A percentile compares a stretch with the other conserved stretches of the same genome.
Evolutionary conservation across 2,329 filamentous ascomycete genomes (phyloP).

Genomic region (Teratosphaeria gauchensis): DNA sequence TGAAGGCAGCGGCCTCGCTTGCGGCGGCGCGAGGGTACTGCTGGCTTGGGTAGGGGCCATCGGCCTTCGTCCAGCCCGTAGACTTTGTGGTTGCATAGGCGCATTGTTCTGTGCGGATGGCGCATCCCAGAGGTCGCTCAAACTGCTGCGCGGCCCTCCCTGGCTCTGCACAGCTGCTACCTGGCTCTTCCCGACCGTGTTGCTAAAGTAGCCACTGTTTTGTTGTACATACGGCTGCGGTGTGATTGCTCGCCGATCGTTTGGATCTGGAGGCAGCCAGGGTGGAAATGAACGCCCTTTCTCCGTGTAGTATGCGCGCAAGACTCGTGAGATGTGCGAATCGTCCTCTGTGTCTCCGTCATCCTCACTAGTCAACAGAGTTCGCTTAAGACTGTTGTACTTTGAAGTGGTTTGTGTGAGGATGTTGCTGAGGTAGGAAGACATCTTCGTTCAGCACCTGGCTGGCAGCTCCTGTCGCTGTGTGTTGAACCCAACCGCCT

Average conservation of each 20-base stretch:
- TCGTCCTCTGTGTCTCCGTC: conserved; percentile 63
- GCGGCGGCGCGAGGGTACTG: conserved; percentile 25
- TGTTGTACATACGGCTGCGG: conserved; percentile 26
- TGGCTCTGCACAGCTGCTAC: conserved; percentile 17
- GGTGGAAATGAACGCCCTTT: conserved; percentile 70
- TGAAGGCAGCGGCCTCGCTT: conserved; percentile 54
- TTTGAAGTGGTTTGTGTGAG: conserved; percentile 47
- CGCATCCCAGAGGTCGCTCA: conserved; percentile 52
- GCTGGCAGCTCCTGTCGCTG: neutral
- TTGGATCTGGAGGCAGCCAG: conserved; percentile 90
- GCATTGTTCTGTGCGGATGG: conserved; percentile 23
- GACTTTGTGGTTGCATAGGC: conserved; percentile 33
- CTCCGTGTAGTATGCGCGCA: conserved; percentile 86
- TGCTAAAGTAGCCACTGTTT: conserved; percentile 20
- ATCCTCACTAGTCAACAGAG: conserved; percentile 54
- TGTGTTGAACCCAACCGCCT: no score
- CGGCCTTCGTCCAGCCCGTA: conserved; percentile 25
- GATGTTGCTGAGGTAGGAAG: conserved; percentile 72
- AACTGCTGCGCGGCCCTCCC: conserved; percentile 20
- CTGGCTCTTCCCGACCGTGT: conserved; percentile 23
- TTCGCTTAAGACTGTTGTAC: conserved; percentile 50
- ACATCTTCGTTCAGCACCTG: conserved; percentile 41
- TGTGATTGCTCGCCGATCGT: conserved; percentile 43
- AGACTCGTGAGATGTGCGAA: conserved; percentile 86
- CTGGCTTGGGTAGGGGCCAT: conserved; percentile 7